These are phyloP conservation scores for Panicum miliaceum DNA, from an alignment of 176 grass and related monocot species.

Conservation along the genomic window DNA sequence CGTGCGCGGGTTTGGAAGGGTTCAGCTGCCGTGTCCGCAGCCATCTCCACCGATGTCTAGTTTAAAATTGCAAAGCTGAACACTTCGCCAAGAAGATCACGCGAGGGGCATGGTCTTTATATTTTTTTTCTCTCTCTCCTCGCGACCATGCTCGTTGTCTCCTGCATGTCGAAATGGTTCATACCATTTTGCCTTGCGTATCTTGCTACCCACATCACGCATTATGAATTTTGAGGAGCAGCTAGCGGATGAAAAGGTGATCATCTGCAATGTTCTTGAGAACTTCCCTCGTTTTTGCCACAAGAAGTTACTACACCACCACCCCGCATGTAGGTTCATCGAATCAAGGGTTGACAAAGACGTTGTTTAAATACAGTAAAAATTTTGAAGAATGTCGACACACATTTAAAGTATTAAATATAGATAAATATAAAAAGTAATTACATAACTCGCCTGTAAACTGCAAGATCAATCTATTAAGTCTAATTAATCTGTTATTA, in stretches of 20 bases:
- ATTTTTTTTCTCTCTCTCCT: background rate
- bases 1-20: background rate
- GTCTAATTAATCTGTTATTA: too few relatives aligned
- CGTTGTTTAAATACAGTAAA: too few relatives aligned
- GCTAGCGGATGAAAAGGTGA: background rate
- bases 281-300: background rate
- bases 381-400: too few relatives aligned
- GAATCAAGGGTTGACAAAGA: background rate
- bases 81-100: constrained; percentile 11
- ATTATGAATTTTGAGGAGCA: background rate
- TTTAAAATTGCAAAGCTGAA: background rate
- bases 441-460: too few relatives aligned
- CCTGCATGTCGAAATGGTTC: background rate
- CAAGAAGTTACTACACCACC: too few relatives aligned
- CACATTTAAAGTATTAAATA: too few relatives aligned
- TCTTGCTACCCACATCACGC: background rate
- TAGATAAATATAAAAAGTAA: too few relatives aligned
- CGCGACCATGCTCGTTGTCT: background rate
- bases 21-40: constrained; percentile 5
- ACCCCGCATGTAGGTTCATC: background rate
- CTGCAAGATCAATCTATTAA: too few relatives aligned
- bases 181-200: background rate
- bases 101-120: background rate
- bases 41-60: background rate
- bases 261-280: background rate